A percentile compares a stretch with the other conserved stretches of the same genome.
Evolutionary conservation across 768 basidiomycete genomes (phyloP).

Genomic region (Amyloporia xantha): DNA sequence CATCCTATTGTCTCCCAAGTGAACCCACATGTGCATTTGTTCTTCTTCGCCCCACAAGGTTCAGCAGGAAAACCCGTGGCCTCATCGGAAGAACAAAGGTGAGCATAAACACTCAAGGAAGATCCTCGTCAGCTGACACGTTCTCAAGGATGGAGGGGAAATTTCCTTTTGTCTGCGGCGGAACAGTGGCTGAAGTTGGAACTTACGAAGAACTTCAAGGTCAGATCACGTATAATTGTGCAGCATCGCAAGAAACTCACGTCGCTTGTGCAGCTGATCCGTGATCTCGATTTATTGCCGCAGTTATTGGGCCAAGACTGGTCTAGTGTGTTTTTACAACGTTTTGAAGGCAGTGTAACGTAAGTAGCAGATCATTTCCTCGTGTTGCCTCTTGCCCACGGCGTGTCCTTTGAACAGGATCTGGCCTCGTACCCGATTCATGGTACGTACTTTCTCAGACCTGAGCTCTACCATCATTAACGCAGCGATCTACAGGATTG

Average conservation of each 20-base stretch:
- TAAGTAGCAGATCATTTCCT: no score
- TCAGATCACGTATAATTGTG: constrained; percentile 15
- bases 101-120: no score
- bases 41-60: constrained; percentile 89
- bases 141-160: constrained; percentile 81
- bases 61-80: constrained; percentile 91
- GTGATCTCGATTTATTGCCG: constrained; percentile 94
- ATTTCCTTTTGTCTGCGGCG: constrained; percentile 84
- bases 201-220: constrained; percentile 94
- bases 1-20: constrained; percentile 93
- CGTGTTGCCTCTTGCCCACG: no score
- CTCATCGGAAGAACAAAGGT: constrained; percentile 90
- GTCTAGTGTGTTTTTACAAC: constrained; percentile 93
- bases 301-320: constrained; percentile 90
- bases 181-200: constrained; percentile 96
- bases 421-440: constrained; percentile 77
- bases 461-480: background rate
- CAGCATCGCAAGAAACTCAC: background rate
- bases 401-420: constrained; percentile 41
- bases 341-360: constrained; percentile 87
- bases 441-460: constrained; percentile 36
- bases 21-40: constrained; percentile 87
- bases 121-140: no score
- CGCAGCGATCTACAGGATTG: constrained; percentile 51
- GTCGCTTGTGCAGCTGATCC: constrained; percentile 54